Evolutionary conservation across 2,329 filamentous ascomycete species (phyloP), one percentile per base, ranked within the genome.

Genomic region (Drechslerella stenobrocha): DNA sequence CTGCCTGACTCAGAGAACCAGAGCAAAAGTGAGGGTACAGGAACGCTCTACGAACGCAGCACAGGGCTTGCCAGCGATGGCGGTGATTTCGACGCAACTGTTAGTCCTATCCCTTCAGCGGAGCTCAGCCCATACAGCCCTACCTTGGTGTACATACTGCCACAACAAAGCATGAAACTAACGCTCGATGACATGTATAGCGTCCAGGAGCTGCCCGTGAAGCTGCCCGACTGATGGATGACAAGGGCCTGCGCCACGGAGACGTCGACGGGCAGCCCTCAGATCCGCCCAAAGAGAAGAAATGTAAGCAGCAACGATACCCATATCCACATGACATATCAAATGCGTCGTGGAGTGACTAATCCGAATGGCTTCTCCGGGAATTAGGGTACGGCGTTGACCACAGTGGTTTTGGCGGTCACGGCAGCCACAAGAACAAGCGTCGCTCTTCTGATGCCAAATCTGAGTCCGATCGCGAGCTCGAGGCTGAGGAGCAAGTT

Each of bases 171-270:
- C 18, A 42, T 5, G n/a, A 18, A 6, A 20, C 37, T 42, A 20
- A 42, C 18, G 13, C 4, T 8, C 15, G 2, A 3, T 18, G 4
- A 18, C 9, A 20, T 4, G 22, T 9, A 53, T 59, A 70, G 5
- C 81, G 81, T 64, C 81, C 84, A 0, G 86, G 86, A 8, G 86
- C 86, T 8, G 85, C 84, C 2, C 77, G 76, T 32, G 86, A 89
- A 75, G 86, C 86, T 67, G 84, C 87, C 82, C 83, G 82, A 44
- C 75, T 85, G 3, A 74, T 83, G 52, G 81, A 82, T 59, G 74
- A 81, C 72, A 81, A 81, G 71, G 79, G 80, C n/a, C 76, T 81
- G 44, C 76, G 79, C 60, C 74, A 75, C 37, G 71, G 70, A 22
- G 57, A 70, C 11, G 24, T 52, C 18, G 58, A 70, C 57, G 65